Conservation (phyloP, 805 yeast species). For the Pichia pseudocactophila region DNA sequence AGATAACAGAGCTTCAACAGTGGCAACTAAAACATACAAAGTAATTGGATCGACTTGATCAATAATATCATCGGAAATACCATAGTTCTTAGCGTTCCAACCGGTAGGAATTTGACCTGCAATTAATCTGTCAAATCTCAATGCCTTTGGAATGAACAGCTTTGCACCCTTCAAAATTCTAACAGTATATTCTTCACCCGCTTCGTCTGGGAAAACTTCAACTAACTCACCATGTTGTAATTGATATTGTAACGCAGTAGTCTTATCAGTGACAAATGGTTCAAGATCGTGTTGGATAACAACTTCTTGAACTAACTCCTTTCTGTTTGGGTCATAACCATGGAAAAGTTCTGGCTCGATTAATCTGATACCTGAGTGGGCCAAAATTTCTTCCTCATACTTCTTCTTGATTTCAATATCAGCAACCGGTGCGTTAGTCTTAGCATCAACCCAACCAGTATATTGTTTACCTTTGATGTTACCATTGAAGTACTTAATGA, state of each 20-base stretch:
- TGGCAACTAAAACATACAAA: conserved; percentile 82
- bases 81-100: conserved; percentile 92
- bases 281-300: conserved; percentile 95
- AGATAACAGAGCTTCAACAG: conserved; percentile 87
- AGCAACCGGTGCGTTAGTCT: conserved; percentile 86
- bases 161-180: conserved; percentile 88
- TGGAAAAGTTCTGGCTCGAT: conserved; percentile 91
- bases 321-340: conserved; percentile 92
- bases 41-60: conserved; percentile 96
- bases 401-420: conserved; percentile 88
- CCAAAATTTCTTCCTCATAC: conserved; percentile 82
- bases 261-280: conserved; percentile 90
- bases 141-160: conserved; percentile 82
- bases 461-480: conserved; percentile 80
- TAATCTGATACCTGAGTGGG: conserved; percentile 93
- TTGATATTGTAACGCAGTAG: conserved; percentile 91
- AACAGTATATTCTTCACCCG: conserved; percentile 87
- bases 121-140: conserved; percentile 60
- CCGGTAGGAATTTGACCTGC: conserved; percentile 98
- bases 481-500: conserved; percentile 92
- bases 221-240: conserved; percentile 90
- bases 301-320: conserved; percentile 89
- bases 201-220: conserved; percentile 73
- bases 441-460: conserved; percentile 96
- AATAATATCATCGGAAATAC: conserved; percentile 88